Evolutionary conservation across 2,329 filamentous ascomycete species (phyloP).

Genomic region (Acrocalymma vagum): DNA sequence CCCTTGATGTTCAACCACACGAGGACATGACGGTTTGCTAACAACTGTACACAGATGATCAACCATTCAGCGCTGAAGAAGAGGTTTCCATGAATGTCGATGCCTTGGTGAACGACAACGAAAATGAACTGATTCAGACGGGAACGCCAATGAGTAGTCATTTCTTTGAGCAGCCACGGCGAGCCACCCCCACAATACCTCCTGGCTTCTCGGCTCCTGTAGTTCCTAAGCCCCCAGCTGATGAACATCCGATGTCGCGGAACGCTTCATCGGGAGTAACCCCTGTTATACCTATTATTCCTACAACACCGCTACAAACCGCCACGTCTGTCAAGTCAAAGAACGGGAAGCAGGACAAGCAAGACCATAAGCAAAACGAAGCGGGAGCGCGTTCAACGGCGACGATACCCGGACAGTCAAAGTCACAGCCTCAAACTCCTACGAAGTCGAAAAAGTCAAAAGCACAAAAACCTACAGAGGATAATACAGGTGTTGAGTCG

Average conservation of each 20-base stretch:
- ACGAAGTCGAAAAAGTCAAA: constrained; percentile 22
- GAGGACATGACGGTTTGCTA: constrained; percentile 49
- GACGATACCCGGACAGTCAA: constrained; percentile 6
- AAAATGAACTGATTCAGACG: constrained; percentile 42
- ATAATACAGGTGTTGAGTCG: constrained; percentile 8
- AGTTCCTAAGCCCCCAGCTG: constrained; percentile 28
- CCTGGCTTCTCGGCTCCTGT: constrained; percentile 52
- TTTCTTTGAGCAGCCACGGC: constrained; percentile 46
- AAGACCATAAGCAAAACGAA: constrained; percentile 8
- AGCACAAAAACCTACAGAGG: constrained; percentile 19
- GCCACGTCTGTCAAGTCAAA: constrained; percentile 40
- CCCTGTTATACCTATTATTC: constrained; percentile 51
- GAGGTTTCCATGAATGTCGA: constrained; percentile 72
- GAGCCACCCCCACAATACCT: constrained; percentile 55
- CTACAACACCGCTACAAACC: constrained; percentile 42
- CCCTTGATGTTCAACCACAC: constrained; percentile 6
- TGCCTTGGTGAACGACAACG: constrained; percentile 69
- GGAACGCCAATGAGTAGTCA: constrained; percentile 29
- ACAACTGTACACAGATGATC: constrained; percentile 65
- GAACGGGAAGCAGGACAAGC: constrained; percentile 27
- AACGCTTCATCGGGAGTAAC: constrained; percentile 39
- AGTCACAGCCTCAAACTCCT: constrained; percentile 28
- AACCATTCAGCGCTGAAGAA: constrained; percentile 65
- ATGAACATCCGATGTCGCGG: constrained; percentile 39
- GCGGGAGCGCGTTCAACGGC: constrained; percentile 8